Conservation (phyloP, 805 yeast species). For the Ogataea pini region DNA sequence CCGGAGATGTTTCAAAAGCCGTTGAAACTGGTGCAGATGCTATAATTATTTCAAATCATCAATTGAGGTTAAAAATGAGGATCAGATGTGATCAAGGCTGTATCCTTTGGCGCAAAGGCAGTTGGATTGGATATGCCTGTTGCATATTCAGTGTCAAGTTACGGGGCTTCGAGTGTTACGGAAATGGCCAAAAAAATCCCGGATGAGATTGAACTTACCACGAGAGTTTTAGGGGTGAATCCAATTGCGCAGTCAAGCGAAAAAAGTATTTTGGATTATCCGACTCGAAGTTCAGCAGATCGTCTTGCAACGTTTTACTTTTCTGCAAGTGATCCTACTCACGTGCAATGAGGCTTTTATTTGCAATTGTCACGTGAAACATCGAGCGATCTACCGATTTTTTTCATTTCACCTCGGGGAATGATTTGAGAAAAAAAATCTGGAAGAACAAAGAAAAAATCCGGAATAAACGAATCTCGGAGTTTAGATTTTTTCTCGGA, state of each 20-base stretch:
- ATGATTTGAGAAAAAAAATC: not conserved
- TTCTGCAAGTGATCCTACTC: no score
- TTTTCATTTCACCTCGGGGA: not conserved
- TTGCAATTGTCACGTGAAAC: not conserved
- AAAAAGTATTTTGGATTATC: conserved; percentile 5
- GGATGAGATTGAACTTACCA: conserved; percentile 63
- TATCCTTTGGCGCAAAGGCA: conserved; percentile 40
- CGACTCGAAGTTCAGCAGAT: not conserved
- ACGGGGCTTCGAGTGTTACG: conserved; percentile 43
- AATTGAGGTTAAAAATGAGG: conserved; percentile 52
- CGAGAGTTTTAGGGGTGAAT: conserved; percentile 60
- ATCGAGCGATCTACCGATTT: not conserved
- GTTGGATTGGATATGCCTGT: conserved; percentile 38
- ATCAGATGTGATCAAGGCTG: conserved; percentile 37
- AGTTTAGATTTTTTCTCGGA: not conserved
- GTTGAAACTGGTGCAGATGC: conserved; percentile 57
- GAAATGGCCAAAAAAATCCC: conserved; percentile 53
- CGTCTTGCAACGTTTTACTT: no score
- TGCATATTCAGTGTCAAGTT: conserved; percentile 9
- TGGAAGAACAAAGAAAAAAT: no score
- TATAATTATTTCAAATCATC: conserved; percentile 66
- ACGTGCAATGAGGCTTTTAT: no score
- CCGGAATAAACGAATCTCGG: not conserved
- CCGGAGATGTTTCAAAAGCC: conserved; percentile 59
- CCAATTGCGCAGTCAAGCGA: conserved; percentile 2